These are phyloP conservation scores for Rugonectria rugulosa DNA, from an alignment of 2,329 filamentous ascomycete species.

Conservation along the genomic window DNA sequence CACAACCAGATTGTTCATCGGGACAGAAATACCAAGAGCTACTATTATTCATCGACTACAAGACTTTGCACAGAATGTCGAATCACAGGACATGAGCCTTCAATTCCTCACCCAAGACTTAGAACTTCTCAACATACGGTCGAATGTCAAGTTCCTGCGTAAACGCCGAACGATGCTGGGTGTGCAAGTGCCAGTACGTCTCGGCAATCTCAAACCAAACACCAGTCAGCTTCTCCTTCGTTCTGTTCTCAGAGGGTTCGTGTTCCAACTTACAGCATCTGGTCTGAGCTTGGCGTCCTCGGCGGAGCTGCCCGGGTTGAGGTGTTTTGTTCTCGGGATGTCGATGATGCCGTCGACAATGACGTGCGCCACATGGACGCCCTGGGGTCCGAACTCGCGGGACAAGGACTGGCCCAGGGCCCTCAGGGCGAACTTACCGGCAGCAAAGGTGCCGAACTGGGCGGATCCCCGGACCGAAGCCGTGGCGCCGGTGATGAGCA, in stretches of 20 bases:
- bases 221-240: constrained; percentile 5
- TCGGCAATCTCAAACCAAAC: constrained; percentile 75
- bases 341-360: constrained; percentile 89
- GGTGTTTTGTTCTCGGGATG: constrained; percentile 72
- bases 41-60: too few species aligned
- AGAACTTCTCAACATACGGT: constrained; percentile 87
- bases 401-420: constrained; percentile 79
- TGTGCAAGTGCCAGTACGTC: constrained; percentile 84
- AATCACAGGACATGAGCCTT: too few species aligned
- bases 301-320: constrained; percentile 52
- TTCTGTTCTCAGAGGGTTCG: too few species aligned
- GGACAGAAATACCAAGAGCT: too few species aligned
- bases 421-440: constrained; percentile 81
- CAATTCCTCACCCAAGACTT: constrained; percentile 30
- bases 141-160: constrained; percentile 84
- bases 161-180: constrained; percentile 79
- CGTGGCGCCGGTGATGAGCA: constrained; percentile 89
- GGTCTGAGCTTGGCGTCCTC: constrained; percentile 73
- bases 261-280: constrained; percentile 67
- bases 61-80: too few species aligned
- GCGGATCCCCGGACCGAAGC: constrained; percentile 79
- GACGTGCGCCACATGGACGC: constrained; percentile 83
- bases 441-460: constrained; percentile 74
- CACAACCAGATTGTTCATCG: too few species aligned
- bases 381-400: constrained; percentile 83